phyloP scores from a whole-genome alignment of 1,284 basidiomycete species.

The Kalmanozyma brasiliensis region DNA sequence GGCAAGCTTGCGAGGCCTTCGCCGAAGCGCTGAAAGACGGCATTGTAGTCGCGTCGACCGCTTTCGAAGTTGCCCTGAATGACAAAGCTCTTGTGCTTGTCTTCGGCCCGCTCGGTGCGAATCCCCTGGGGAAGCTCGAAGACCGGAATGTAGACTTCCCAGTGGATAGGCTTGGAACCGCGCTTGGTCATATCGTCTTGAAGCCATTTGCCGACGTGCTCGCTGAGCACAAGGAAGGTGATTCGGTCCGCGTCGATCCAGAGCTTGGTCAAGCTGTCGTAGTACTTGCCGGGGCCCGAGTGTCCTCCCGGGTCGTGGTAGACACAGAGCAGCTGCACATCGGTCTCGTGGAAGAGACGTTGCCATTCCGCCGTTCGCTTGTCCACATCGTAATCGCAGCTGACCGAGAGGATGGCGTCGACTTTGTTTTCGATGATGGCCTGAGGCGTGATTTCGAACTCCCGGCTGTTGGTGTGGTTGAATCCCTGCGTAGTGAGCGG shows the following conservation, averaged over 20 bases:
- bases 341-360: constrained; percentile 4
- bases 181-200: background rate
- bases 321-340: constrained; percentile 8
- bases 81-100: constrained; percentile 9
- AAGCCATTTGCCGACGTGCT: constrained; percentile 8
- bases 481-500: background rate
- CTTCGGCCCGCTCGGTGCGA: background rate
- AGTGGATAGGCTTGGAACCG: constrained; percentile 7
- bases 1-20: constrained; percentile 4
- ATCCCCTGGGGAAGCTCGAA: constrained; percentile 5
- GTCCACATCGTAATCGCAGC: constrained; percentile 5
- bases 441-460: constrained; percentile 3
- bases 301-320: constrained; percentile 1
- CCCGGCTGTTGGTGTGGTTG: background rate
- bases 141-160: constrained; percentile 6
- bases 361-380: background rate
- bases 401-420: constrained; percentile 6
- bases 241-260: constrained; percentile 10
- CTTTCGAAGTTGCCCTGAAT: constrained; percentile 8
- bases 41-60: constrained; percentile 2
- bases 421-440: constrained; percentile 4
- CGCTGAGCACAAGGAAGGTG: constrained; percentile 14
- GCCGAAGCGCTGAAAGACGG: constrained; percentile 4
- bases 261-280: constrained; percentile 1
- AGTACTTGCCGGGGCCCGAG: constrained; percentile 1